phyloP scores from a whole-genome alignment of 345 rosid genomes.

The Triadica sebifera region DNA sequence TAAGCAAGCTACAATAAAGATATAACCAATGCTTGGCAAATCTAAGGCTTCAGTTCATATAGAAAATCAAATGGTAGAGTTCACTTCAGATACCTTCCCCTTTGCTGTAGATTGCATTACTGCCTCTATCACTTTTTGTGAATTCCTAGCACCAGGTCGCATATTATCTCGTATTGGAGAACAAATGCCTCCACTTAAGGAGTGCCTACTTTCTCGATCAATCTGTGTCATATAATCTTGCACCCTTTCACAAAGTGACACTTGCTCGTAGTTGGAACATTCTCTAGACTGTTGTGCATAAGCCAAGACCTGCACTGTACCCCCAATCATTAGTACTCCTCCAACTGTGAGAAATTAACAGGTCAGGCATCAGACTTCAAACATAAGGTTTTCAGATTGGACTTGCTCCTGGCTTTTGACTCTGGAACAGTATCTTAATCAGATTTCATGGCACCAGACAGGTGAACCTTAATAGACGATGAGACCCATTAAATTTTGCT shows the following conservation, averaged over 20 bases:
- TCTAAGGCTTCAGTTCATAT: not conserved
- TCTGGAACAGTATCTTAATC: not conserved
- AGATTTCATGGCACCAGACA: not conserved
- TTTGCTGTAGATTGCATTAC: constrained; percentile 72
- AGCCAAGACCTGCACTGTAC: constrained; percentile 52
- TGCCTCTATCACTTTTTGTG: constrained; percentile 70
- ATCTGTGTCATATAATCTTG: constrained; percentile 66
- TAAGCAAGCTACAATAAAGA: not conserved
- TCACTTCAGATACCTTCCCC: constrained; percentile 49
- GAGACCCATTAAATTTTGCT: not conserved
- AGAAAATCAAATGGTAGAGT: not conserved
- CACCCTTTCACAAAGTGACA: constrained; percentile 72
- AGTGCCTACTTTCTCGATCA: constrained; percentile 48
- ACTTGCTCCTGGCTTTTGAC: not conserved
- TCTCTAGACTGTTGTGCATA: constrained; percentile 85
- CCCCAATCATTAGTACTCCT: not conserved
- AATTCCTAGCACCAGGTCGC: constrained; percentile 44
- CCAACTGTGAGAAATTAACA: constrained; percentile 1
- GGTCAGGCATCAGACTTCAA: not conserved
- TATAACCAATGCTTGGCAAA: not conserved
- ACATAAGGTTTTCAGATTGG: constrained; percentile 1
- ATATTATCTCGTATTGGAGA: constrained; percentile 45
- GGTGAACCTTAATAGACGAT: not conserved
- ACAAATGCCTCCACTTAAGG: constrained; percentile 21
- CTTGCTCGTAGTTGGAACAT: constrained; percentile 74